Conservation (phyloP, 163 green algal genomes). For the Coccomyxa subellipsoidea region DNA sequence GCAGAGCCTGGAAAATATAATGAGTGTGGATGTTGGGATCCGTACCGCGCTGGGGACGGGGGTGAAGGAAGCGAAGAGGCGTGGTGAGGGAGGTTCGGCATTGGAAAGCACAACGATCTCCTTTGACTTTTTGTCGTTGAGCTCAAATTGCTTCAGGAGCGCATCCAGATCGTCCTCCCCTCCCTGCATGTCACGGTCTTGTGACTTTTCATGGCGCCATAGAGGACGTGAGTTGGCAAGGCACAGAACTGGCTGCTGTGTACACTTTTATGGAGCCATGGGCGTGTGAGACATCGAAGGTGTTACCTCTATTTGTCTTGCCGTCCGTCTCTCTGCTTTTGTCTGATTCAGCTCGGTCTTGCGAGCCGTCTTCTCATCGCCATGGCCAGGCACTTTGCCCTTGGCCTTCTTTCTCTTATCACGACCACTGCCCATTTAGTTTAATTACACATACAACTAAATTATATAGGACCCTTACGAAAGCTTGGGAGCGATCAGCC, state of each 20-base stretch:
- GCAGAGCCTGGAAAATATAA: too few relatives aligned
- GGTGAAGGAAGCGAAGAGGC: slow-evolving; percentile 79
- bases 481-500: too few relatives aligned
- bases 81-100: slow-evolving; percentile 63
- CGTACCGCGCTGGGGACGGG: slow-evolving; percentile 17
- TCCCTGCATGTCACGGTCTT: slow-evolving; percentile 39
- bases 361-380: slow-evolving; percentile 75
- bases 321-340: slow-evolving; percentile 16
- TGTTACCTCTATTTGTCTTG: slow-evolving; percentile 6
- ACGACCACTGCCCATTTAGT: slow-evolving; percentile 73
- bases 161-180: slow-evolving; percentile 96
- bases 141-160: slow-evolving; percentile 69
- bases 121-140: slow-evolving; percentile 61
- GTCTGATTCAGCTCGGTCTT: slow-evolving; percentile 81
- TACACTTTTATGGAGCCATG: not conserved
- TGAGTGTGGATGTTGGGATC: not conserved
- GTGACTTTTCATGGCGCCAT: slow-evolving; percentile 31
- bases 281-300: not conserved
- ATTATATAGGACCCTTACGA: too few relatives aligned
- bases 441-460: not conserved
- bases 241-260: slow-evolving; percentile 5
- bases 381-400: slow-evolving; percentile 58
- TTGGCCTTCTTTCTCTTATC: slow-evolving; percentile 94
- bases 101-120: slow-evolving; percentile 58
- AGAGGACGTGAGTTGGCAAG: not conserved